Conservation (phyloP, 2,329 filamentous ascomycete species). For the Emergomyces pasteurianus region DNA sequence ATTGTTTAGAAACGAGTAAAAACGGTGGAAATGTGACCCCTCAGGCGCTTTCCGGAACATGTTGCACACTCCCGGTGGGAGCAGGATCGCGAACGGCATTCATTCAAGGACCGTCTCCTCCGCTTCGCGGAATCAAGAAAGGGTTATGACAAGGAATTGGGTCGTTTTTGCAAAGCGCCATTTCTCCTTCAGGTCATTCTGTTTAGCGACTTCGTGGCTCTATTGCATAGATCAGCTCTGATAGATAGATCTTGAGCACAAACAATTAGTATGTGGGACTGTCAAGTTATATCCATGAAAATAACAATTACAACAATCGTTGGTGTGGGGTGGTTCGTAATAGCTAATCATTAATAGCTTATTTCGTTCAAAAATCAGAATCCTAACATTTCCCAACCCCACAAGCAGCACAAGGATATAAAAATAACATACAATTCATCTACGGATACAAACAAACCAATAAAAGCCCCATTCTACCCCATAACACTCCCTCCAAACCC, state of each 20-base stretch:
- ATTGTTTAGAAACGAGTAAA: neutral
- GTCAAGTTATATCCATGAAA: neutral
- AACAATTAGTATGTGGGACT: neutral
- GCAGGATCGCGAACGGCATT: neutral
- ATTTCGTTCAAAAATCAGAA: neutral
- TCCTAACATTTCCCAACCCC: neutral
- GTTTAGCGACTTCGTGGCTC: neutral
- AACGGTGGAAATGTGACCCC: neutral
- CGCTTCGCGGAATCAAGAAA: neutral
- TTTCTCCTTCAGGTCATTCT: neutral
- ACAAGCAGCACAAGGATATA: neutral
- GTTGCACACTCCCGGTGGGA: neutral
- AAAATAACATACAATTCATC: neutral
- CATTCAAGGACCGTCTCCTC: neutral
- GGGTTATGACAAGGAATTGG: neutral
- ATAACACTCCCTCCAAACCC: constrained; percentile 68
- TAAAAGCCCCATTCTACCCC: constrained; percentile 1
- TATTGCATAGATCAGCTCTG: neutral
- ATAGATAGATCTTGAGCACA: neutral
- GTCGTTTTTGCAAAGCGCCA: neutral
- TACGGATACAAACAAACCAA: neutral
- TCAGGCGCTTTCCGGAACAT: neutral
- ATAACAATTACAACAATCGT: neutral
- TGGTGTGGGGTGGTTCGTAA: neutral
- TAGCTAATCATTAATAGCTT: neutral